These are phyloP conservation scores for Lepidium sativum DNA, from an alignment of 345 rosid species.

Conservation along the genomic window DNA sequence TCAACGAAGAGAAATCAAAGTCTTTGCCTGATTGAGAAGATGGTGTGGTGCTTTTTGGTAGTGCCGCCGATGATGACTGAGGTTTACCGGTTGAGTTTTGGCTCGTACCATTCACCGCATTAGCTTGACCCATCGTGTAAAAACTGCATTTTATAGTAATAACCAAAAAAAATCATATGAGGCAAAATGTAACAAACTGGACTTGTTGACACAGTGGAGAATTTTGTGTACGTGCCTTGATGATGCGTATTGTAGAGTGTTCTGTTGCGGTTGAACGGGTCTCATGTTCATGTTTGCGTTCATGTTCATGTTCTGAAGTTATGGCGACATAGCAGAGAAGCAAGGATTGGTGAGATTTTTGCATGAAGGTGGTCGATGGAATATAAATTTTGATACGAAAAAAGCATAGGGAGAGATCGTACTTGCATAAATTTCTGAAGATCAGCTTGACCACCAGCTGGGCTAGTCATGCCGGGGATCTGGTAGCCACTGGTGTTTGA, in stretches of 20 bases:
- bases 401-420: background rate
- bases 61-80: slow-evolving; percentile 33
- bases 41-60: slow-evolving; percentile 29
- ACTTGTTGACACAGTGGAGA: background rate
- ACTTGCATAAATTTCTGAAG: slow-evolving; percentile 78
- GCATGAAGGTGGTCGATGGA: background rate
- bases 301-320: slow-evolving; percentile 21
- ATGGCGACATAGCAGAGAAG: background rate
- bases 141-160: slow-evolving; percentile 35
- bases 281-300: slow-evolving; percentile 48
- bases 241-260: slow-evolving; percentile 43
- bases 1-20: slow-evolving; percentile 87
- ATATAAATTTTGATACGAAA: background rate
- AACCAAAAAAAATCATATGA: background rate
- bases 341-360: slow-evolving; percentile 15
- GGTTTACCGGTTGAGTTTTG: slow-evolving; percentile 36
- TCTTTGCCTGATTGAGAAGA: slow-evolving; percentile 64
- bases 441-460: slow-evolving; percentile 46
- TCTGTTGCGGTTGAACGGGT: slow-evolving; percentile 32
- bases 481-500: slow-evolving; percentile 49
- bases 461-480: slow-evolving; percentile 65
- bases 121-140: slow-evolving; percentile 41
- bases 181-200: background rate
- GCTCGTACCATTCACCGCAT: slow-evolving; percentile 41
- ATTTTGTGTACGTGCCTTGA: slow-evolving; percentile 39